These are phyloP conservation scores for Stevia rebaudiana DNA, from an alignment of 140 eudicot species.

Conservation along the genomic window DNA sequence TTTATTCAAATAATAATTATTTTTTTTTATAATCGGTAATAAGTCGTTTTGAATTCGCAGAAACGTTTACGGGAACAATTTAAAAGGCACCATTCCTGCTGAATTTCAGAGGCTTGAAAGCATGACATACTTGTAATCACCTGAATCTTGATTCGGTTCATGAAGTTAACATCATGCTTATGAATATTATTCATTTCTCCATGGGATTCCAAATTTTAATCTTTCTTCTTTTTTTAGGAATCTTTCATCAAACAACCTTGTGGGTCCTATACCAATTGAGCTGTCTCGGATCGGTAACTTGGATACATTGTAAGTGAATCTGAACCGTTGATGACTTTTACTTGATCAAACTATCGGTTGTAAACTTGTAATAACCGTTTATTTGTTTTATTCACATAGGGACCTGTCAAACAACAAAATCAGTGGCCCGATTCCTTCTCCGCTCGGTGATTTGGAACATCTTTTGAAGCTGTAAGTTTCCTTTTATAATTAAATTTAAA, in stretches of 20 bases:
- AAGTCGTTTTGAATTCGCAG: constrained; percentile 35
- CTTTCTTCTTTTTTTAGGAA: constrained; percentile 43
- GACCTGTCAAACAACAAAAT: constrained; percentile 81
- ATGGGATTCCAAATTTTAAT: neutral
- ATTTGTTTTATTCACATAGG: constrained; percentile 29
- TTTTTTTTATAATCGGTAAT: neutral
- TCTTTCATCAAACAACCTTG: constrained; percentile 69
- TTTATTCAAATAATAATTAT: neutral
- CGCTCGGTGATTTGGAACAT: constrained; percentile 97
- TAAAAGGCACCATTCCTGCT: constrained; percentile 81
- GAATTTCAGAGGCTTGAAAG: constrained; percentile 82
- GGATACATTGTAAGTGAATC: constrained; percentile 75
- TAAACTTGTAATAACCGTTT: neutral
- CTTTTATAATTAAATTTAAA: neutral
- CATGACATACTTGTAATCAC: constrained; percentile 91
- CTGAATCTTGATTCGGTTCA: neutral
- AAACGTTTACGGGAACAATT: constrained; percentile 78
- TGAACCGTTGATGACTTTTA: neutral
- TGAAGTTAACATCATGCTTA: neutral
- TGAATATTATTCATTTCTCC: neutral
- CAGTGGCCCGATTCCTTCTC: constrained; percentile 81
- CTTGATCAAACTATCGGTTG: neutral
- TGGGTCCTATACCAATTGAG: constrained; percentile 93
- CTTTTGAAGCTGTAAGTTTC: constrained; percentile 76
- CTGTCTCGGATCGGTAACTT: constrained; percentile 86